These are phyloP conservation scores for Blastobotrys mokoenaii DNA, from an alignment of 805 yeast species.

Conservation along the genomic window DNA sequence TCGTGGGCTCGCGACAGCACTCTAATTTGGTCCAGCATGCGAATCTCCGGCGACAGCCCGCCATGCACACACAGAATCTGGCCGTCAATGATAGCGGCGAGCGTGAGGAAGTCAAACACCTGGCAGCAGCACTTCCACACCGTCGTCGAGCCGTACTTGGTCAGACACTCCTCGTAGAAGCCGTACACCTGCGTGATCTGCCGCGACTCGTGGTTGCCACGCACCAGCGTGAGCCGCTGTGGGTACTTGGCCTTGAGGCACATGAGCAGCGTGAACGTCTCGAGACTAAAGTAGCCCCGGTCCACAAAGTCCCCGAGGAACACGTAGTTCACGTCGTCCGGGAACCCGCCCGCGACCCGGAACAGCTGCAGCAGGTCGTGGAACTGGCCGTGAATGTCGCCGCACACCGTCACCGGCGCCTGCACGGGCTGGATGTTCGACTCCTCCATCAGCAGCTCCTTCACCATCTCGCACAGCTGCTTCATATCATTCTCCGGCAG, in stretches of 20 bases:
- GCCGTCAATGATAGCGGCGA: conserved; percentile 95
- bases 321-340: conserved; percentile 70
- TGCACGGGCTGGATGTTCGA: conserved; percentile 90
- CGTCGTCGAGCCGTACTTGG: conserved; percentile 87
- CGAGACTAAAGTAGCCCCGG: conserved; percentile 92
- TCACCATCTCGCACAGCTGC: conserved; percentile 89
- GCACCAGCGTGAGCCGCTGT: conserved; percentile 72
- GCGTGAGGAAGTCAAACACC: conserved; percentile 85
- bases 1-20: conserved; percentile 94
- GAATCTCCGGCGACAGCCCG: conserved; percentile 91
- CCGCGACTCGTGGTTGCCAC: conserved; percentile 97
- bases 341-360: conserved; percentile 87
- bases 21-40: conserved; percentile 94
- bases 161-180: conserved; percentile 89
- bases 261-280: conserved; percentile 90
- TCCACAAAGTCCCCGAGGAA: conserved; percentile 96
- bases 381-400: conserved; percentile 95
- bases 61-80: conserved; percentile 94
- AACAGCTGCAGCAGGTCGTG: conserved; percentile 89
- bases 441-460: conserved; percentile 92
- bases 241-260: conserved; percentile 87
- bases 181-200: conserved; percentile 99
- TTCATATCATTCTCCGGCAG: conserved; percentile 92
- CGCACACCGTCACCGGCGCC: conserved; percentile 92
- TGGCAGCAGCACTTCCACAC: conserved; percentile 97